Conservation (phyloP, 2,329 filamentous ascomycete genomes). For the Trichoderma afroharzianum region DNA sequence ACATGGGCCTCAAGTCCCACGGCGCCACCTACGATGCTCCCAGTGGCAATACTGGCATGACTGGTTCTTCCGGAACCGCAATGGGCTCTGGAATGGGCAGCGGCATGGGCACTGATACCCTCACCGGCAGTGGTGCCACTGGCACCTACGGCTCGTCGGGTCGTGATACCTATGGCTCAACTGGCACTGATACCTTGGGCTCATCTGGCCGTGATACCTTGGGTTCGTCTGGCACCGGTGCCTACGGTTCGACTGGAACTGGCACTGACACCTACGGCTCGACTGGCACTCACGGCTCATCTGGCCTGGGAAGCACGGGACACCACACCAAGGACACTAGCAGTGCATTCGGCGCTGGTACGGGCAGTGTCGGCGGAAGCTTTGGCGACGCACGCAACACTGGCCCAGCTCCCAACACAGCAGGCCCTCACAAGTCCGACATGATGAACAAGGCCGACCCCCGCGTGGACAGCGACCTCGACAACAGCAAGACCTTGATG, state of each 20-base stretch:
- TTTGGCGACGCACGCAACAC: slow-evolving; percentile 21
- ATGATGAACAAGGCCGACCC: slow-evolving; percentile 54
- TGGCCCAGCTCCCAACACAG: slow-evolving; percentile 34
- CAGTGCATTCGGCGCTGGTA: slow-evolving; percentile 9
- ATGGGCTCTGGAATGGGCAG: slow-evolving; percentile 35
- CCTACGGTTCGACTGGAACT: slow-evolving; percentile 3
- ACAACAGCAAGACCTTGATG: slow-evolving; percentile 52
- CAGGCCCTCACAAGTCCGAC: slow-evolving; percentile 48
- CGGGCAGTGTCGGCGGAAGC: slow-evolving; percentile 24
- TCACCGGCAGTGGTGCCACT: slow-evolving; percentile 17
- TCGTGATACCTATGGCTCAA: slow-evolving; percentile 16
- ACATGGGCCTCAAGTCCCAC: slow-evolving; percentile 23
- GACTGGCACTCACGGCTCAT: not conserved
- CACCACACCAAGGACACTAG: slow-evolving; percentile 4
- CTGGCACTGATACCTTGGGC: slow-evolving; percentile 21
- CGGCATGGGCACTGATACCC: slow-evolving; percentile 25
- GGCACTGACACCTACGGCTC: slow-evolving; percentile 21
- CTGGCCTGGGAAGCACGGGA: not conserved
- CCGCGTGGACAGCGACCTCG: slow-evolving; percentile 52
- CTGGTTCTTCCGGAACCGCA: slow-evolving; percentile 28
- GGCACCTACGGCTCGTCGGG: slow-evolving; percentile 17
- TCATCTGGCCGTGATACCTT: slow-evolving; percentile 13
- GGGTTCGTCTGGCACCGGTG: slow-evolving; percentile 16
- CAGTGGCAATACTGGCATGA: slow-evolving; percentile 3
- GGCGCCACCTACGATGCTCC: slow-evolving; percentile 1